These are phyloP conservation scores for Geotrichum histeridarum DNA, from an alignment of 1,139 yeast genomes.

Conservation along the genomic window DNA sequence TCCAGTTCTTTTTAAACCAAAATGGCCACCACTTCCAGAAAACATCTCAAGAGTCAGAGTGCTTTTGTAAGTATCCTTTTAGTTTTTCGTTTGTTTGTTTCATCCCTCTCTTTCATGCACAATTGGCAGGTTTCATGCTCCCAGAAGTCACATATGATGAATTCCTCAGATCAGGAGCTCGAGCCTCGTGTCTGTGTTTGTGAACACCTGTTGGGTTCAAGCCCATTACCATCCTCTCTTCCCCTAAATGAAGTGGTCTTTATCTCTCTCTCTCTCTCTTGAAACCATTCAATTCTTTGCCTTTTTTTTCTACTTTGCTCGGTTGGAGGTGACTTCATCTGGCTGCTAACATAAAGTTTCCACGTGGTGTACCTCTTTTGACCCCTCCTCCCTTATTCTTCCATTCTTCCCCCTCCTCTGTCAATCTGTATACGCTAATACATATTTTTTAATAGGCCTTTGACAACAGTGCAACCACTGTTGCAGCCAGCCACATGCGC, in stretches of 20 bases:
- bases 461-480: conserved; percentile 91
- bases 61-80: conserved; percentile 31
- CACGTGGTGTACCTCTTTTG: not conserved
- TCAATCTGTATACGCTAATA: not conserved
- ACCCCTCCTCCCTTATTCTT: not conserved
- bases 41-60: conserved; percentile 21
- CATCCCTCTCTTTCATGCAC: not conserved
- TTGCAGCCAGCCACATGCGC: conserved; percentile 97
- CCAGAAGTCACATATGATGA: not conserved
- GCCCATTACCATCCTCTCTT: not conserved
- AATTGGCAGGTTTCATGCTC: not conserved
- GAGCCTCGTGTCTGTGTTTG: not conserved
- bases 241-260: not conserved
- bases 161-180: not conserved
- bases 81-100: not conserved
- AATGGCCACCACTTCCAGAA: conserved; percentile 13
- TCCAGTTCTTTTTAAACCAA: not conserved
- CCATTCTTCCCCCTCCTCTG: not conserved
- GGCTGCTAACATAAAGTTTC: not conserved
- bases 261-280: too few species aligned
- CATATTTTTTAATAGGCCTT: conserved; percentile 47
- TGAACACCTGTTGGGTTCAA: not conserved
- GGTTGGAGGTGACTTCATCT: not conserved
- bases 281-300: not conserved
- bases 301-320: not conserved